A percentile compares a stretch with the other conserved stretches of the same genome.
These are phyloP conservation scores for Tricladium varicosporioides DNA, from an alignment of 2,329 filamentous ascomycete genomes.

Conservation along the genomic window DNA sequence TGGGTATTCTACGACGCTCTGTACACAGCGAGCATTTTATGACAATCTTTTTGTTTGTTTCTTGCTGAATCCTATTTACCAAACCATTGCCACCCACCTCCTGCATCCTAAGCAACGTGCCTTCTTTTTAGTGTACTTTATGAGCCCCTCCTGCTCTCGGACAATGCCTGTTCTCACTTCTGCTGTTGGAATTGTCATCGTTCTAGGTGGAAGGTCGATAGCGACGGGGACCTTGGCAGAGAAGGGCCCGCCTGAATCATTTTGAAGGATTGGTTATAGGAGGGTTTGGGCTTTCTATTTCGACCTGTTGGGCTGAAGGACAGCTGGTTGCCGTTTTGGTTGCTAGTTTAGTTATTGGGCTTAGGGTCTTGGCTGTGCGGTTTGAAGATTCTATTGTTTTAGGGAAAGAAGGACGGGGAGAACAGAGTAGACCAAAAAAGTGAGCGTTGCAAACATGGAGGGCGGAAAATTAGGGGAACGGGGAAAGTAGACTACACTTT, in stretches of 20 bases:
- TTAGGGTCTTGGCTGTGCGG: neutral
- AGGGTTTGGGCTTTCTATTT: neutral
- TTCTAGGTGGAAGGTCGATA: constrained; percentile 2
- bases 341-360: neutral
- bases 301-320: constrained; percentile 13
- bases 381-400: constrained; percentile 5
- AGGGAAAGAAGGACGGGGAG: too few relatives aligned
- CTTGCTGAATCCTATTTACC: too few relatives aligned
- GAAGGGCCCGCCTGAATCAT: neutral
- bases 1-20: too few relatives aligned
- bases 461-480: neutral
- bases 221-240: constrained; percentile 15
- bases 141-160: too few relatives aligned
- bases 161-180: constrained; percentile 18
- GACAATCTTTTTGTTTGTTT: too few relatives aligned
- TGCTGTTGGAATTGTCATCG: constrained; percentile 13
- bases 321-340: constrained; percentile 8
- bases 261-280: neutral
- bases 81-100: too few relatives aligned
- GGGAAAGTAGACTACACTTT: neutral
- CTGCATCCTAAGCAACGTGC: too few relatives aligned
- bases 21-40: too few relatives aligned
- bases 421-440: neutral
- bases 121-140: too few relatives aligned
- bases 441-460: neutral